These are phyloP conservation scores for Luffa acutangula DNA, from an alignment of 306 rosid genomes.

Conservation along the genomic window DNA sequence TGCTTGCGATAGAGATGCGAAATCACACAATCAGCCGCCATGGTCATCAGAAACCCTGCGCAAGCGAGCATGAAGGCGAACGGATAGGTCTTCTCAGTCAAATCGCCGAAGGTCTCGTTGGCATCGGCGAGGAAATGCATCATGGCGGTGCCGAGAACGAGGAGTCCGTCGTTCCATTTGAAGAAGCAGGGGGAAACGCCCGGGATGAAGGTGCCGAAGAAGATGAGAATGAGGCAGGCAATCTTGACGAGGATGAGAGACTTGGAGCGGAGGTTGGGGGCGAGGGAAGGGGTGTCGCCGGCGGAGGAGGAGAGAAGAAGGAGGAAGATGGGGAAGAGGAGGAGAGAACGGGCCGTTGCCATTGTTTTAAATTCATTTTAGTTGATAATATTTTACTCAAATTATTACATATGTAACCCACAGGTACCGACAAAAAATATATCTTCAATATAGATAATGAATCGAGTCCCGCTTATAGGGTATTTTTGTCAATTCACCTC, in stretches of 20 bases:
- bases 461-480: background rate
- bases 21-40: slow-evolving; percentile 51
- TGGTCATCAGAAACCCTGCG: slow-evolving; percentile 48
- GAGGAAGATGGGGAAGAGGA: slow-evolving; percentile 12
- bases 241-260: slow-evolving; percentile 40
- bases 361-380: too few species aligned
- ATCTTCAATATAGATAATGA: background rate
- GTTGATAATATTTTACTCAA: too few species aligned
- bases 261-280: slow-evolving; percentile 29
- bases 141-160: slow-evolving; percentile 66
- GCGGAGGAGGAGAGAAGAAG: slow-evolving; percentile 25
- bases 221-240: slow-evolving; percentile 44
- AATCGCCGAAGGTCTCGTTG: slow-evolving; percentile 37
- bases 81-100: slow-evolving; percentile 46
- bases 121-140: slow-evolving; percentile 78
- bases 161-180: slow-evolving; percentile 60
- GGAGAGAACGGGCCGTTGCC: background rate
- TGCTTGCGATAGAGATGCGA: slow-evolving; percentile 27
- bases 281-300: background rate
- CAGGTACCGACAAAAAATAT: too few species aligned
- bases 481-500: background rate
- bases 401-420: too few species aligned
- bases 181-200: slow-evolving; percentile 53
- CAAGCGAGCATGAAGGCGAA: slow-evolving; percentile 69
- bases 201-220: slow-evolving; percentile 43